Base-by-base conservation (phyloP, 2,329 filamentous ascomycete species). In the Ilyonectria destructans region DNA sequence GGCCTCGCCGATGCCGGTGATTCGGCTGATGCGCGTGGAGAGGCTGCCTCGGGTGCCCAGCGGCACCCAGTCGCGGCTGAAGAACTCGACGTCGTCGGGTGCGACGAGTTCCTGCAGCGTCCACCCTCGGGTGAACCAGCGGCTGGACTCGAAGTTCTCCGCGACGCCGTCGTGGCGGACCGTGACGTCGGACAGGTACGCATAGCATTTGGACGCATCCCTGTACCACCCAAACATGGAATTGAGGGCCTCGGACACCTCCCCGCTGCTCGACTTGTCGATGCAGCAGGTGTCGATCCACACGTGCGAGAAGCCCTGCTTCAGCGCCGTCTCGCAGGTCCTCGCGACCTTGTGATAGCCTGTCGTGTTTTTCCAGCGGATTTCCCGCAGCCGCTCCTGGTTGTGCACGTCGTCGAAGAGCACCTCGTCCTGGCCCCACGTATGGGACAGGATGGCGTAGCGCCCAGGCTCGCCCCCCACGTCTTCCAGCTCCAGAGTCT, bases 281-380 rank as follows among this genome's bases (percentile, higher is more conserved):
- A 76, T 76, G 67, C 74, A 76, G 67, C 74, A 76, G 26, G 74
- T 76, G 69, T 76, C 74, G 56, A 76, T 67, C 74, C 74, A 76
- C 46, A 76, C 60, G 55, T 74, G 66, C 49, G 67, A 51, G 63
- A 71, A 65, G 45, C 73, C 74, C 54, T 70, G 70, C 61, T 69
- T 63, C 45, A 65, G 54, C 19, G 74, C 74, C 63, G 61, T 69
- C 49, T 76, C 70, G 62, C 74, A 76, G 10, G 74, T 65, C 49
- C 68, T 67, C 3, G 68, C 37, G 51, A 76, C 71, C 66, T 76
- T 76, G 54, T 60, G 70, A 37, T 73, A 76, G 2, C 71, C 74
- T 9, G 60, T 13, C 21, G 74, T 69, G 59, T 74, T 71, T 52
- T 56, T 69, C 64, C 67, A 64, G 8, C 67, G 70, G 23, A 72